These are phyloP conservation scores for Mrakia gelida DNA, from an alignment of 768 basidiomycete genomes.

Conservation along the genomic window DNA sequence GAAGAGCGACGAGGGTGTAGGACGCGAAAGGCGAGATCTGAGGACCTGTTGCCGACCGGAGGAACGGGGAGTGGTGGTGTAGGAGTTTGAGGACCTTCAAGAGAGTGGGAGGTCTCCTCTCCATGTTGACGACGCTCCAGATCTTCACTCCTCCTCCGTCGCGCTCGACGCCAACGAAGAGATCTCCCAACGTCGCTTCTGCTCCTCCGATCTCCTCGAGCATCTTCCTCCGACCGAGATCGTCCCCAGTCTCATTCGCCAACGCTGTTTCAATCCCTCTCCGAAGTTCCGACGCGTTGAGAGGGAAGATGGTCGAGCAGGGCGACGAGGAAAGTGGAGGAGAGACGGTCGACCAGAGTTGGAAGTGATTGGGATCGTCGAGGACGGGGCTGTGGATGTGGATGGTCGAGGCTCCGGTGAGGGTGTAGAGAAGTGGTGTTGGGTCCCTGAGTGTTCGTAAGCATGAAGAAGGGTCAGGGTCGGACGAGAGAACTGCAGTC, in stretches of 20 bases:
- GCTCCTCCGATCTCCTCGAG: slow-evolving; percentile 50
- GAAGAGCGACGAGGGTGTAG: slow-evolving; percentile 9
- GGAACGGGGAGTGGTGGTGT: background rate
- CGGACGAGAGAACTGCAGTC: slow-evolving; percentile 49
- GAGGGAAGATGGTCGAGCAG: slow-evolving; percentile 60
- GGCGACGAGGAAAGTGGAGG: slow-evolving; percentile 49
- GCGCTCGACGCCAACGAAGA: slow-evolving; percentile 38
- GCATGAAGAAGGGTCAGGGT: slow-evolving; percentile 56
- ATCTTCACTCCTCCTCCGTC: slow-evolving; percentile 35
- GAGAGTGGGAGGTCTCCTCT: slow-evolving; percentile 67
- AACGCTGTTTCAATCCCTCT: slow-evolving; percentile 47
- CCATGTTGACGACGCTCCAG: slow-evolving; percentile 63
- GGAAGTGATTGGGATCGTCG: slow-evolving; percentile 76
- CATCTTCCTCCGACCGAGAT: slow-evolving; percentile 58
- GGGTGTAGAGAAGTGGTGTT: slow-evolving; percentile 73
- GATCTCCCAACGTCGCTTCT: slow-evolving; percentile 63
- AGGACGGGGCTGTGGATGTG: slow-evolving; percentile 83
- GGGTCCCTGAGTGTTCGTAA: slow-evolving; percentile 54
- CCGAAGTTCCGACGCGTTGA: slow-evolving; percentile 61
- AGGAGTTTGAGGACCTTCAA: slow-evolving; percentile 35
- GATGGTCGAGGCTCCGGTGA: slow-evolving; percentile 73
- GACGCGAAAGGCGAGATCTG: background rate
- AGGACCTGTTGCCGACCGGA: slow-evolving; percentile 3
- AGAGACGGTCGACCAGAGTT: slow-evolving; percentile 70
- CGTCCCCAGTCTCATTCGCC: slow-evolving; percentile 41